Evolutionary conservation across 2,329 filamentous ascomycete genomes (phyloP).

Genomic region (Cladophialophora immunda): DNA sequence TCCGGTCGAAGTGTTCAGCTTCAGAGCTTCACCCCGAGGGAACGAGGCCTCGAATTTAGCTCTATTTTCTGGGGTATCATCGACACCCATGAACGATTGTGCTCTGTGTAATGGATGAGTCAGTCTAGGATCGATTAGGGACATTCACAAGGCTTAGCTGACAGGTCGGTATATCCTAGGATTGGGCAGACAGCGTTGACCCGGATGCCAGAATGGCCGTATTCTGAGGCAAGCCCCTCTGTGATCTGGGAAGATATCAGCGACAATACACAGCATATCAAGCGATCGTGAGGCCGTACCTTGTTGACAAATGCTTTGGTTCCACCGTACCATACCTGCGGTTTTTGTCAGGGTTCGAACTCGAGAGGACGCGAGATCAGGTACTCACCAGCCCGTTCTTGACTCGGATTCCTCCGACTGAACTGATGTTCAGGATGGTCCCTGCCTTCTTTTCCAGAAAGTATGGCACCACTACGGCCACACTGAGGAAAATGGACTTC

Average conservation of each 20-base stretch:
- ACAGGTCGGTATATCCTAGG: constrained; percentile 30
- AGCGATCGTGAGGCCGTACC: background rate
- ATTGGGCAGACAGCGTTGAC: constrained; percentile 31
- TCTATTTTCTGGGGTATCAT: constrained; percentile 29
- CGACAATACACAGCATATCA: background rate
- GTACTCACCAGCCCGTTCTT: constrained; percentile 31
- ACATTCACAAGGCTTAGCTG: background rate
- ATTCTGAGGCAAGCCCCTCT: constrained; percentile 31
- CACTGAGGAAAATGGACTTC: constrained; percentile 45
- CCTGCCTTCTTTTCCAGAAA: constrained; percentile 40
- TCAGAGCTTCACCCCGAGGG: constrained; percentile 26
- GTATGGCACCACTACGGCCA: constrained; percentile 44
- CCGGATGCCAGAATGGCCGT: constrained; percentile 27
- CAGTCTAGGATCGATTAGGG: background rate
- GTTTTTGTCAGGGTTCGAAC: background rate
- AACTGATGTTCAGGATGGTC: constrained; percentile 34
- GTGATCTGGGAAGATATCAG: constrained; percentile 15
- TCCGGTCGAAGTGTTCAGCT: constrained; percentile 20
- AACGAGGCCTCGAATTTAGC: constrained; percentile 28
- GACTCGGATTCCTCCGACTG: constrained; percentile 35
- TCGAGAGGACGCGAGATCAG: background rate
- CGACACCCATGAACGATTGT: constrained; percentile 27
- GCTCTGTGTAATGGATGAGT: constrained; percentile 12
- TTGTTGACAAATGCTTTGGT: constrained; percentile 35
- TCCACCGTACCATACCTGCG: constrained; percentile 35